A percentile compares a stretch with the other conserved stretches of the same genome.
Conservation (phyloP, 2,329 filamentous ascomycete species). For the Paramyrothecium sp. region DNA sequence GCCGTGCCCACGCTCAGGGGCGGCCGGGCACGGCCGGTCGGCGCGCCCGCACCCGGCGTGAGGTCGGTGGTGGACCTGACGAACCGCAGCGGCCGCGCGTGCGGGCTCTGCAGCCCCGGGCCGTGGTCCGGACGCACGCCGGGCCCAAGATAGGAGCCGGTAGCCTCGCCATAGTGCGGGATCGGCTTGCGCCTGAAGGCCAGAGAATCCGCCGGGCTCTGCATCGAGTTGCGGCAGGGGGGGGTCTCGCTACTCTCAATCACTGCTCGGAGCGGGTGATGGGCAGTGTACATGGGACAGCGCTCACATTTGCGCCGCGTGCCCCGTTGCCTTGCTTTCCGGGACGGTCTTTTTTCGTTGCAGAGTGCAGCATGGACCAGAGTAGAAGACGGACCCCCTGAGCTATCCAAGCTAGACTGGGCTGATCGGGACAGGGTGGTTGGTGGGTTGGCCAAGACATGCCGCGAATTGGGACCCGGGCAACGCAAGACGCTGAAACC, state of each 20-base stretch:
- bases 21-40: slow-evolving; percentile 9
- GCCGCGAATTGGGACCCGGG: background rate
- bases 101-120: background rate
- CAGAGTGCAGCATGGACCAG: no score
- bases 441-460: background rate
- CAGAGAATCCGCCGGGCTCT: background rate
- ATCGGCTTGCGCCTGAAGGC: background rate
- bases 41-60: slow-evolving; percentile 16
- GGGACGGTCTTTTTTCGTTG: no score
- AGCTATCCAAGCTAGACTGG: no score
- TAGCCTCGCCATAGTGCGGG: background rate
- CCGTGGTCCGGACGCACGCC: background rate
- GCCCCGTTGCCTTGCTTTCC: no score
- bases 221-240: background rate
- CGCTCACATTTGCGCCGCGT: no score
- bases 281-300: no score
- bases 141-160: background rate
- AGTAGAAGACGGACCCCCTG: no score
- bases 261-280: no score
- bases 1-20: background rate
- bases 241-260: no score
- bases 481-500: background rate
- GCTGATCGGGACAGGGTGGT: background rate
- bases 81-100: slow-evolving; percentile 16
- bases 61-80: slow-evolving; percentile 22